phyloP scores from a whole-genome alignment of 805 yeast species.

The Pichia heedii region DNA sequence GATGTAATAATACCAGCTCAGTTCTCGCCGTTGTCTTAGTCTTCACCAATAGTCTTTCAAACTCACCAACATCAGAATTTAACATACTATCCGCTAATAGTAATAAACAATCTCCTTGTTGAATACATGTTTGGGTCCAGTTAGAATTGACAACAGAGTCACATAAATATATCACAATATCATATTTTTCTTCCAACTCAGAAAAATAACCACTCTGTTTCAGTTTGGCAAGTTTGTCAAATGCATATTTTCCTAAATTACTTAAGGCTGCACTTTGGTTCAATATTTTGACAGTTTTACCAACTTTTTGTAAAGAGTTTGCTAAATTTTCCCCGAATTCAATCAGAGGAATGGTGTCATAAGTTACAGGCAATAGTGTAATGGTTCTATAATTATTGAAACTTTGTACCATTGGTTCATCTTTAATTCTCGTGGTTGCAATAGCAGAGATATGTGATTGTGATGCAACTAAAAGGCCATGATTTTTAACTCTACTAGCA shows the following conservation, averaged over 20 bases:
- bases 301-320: constrained; percentile 62
- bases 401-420: constrained; percentile 25
- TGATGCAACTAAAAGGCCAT: constrained; percentile 8
- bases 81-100: constrained; percentile 77
- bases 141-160: constrained; percentile 75
- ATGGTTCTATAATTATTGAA: constrained; percentile 65
- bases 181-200: constrained; percentile 80
- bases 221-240: constrained; percentile 76
- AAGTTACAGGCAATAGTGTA: constrained; percentile 69
- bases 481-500: constrained; percentile 43
- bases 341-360: constrained; percentile 68
- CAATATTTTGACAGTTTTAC: constrained; percentile 65
- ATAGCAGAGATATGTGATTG: constrained; percentile 14
- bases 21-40: constrained; percentile 79
- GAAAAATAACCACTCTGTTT: constrained; percentile 86
- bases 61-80: constrained; percentile 72
- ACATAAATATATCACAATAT: constrained; percentile 82
- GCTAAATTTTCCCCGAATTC: constrained; percentile 74
- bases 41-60: constrained; percentile 65
- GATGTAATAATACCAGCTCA: constrained; percentile 76
- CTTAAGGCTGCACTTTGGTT: constrained; percentile 74
- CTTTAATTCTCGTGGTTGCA: constrained; percentile 23
- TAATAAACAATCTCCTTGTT: constrained; percentile 92
- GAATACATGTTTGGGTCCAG: constrained; percentile 89
- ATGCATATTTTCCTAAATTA: constrained; percentile 86